Evolutionary conservation across 2,329 filamentous ascomycete species (phyloP).

Genomic region (Leptodontidium sp.): DNA sequence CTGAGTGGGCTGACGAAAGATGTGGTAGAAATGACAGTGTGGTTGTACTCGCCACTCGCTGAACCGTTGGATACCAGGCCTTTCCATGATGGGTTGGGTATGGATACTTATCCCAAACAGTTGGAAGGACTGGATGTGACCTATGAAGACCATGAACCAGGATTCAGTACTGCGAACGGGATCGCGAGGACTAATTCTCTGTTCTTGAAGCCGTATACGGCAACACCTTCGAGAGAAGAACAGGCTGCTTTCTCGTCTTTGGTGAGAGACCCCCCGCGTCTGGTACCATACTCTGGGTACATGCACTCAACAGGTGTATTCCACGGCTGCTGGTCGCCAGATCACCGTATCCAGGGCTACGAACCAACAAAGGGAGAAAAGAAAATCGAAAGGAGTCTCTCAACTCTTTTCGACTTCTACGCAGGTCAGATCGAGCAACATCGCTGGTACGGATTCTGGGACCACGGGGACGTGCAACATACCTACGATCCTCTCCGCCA

Average conservation of each 20-base stretch:
- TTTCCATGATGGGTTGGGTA: conserved; percentile 64
- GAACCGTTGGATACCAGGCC: conserved; percentile 63
- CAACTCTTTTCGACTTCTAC: conserved; percentile 65
- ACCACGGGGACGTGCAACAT: conserved; percentile 69
- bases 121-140: conserved; percentile 68
- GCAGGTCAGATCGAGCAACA: conserved; percentile 62
- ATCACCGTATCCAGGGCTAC: background rate
- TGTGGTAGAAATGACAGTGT: conserved; percentile 61
- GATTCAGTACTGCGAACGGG: conserved; percentile 63
- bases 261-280: conserved; percentile 60
- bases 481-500: conserved; percentile 67
- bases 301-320: conserved; percentile 54
- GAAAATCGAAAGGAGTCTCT: conserved; percentile 59
- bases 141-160: conserved; percentile 67
- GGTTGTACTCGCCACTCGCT: conserved; percentile 66
- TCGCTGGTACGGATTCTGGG: conserved; percentile 70
- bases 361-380: background rate
- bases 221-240: conserved; percentile 58
- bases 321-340: conserved; percentile 19
- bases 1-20: conserved; percentile 59
- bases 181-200: conserved; percentile 66
- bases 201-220: conserved; percentile 59
- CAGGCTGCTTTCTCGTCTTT: conserved; percentile 54
- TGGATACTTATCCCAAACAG: conserved; percentile 64
- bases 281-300: conserved; percentile 57